A percentile compares a stretch with the other conserved stretches of the same genome.
phyloP scores from a whole-genome alignment of 2,329 filamentous ascomycete species.

The Davidsoniella virescens region DNA sequence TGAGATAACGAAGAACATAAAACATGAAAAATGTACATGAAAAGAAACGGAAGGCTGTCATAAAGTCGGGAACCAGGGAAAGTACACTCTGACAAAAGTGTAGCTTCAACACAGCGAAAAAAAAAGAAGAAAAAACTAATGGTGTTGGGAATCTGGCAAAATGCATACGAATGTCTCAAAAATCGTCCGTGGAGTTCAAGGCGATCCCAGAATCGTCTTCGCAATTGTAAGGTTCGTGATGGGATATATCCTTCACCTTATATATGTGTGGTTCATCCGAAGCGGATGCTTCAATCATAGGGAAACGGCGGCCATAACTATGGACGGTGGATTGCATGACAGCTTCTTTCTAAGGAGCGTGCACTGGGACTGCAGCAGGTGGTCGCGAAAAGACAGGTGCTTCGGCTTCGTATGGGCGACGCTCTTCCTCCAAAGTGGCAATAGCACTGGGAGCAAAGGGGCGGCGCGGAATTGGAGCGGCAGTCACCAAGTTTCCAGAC shows the following conservation, averaged over 20 bases:
- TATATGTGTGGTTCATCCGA: background rate
- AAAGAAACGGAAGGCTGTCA: background rate
- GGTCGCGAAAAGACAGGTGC: slow-evolving; percentile 5
- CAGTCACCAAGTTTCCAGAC: slow-evolving; percentile 5
- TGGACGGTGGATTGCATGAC: background rate
- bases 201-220: too few relatives aligned
- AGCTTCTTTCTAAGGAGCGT: slow-evolving; percentile 12
- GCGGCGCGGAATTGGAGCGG: slow-evolving; percentile 9
- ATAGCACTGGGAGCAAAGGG: slow-evolving; percentile 13
- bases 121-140: too few relatives aligned
- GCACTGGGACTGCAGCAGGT: slow-evolving; percentile 9
- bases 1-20: too few relatives aligned
- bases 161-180: too few relatives aligned
- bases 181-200: too few relatives aligned
- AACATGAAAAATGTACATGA: background rate
- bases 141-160: too few relatives aligned
- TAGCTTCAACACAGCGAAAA: too few relatives aligned
- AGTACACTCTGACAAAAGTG: too few relatives aligned
- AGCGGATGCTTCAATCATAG: background rate
- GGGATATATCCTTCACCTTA: too few relatives aligned
- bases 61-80: too few relatives aligned
- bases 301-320: background rate
- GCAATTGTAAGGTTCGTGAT: too few relatives aligned
- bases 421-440: slow-evolving; percentile 12
- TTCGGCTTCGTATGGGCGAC: slow-evolving; percentile 8